Evolutionary conservation across 2,329 filamentous ascomycete genomes (phyloP).

Genomic region (Xylariaceae sp.): DNA sequence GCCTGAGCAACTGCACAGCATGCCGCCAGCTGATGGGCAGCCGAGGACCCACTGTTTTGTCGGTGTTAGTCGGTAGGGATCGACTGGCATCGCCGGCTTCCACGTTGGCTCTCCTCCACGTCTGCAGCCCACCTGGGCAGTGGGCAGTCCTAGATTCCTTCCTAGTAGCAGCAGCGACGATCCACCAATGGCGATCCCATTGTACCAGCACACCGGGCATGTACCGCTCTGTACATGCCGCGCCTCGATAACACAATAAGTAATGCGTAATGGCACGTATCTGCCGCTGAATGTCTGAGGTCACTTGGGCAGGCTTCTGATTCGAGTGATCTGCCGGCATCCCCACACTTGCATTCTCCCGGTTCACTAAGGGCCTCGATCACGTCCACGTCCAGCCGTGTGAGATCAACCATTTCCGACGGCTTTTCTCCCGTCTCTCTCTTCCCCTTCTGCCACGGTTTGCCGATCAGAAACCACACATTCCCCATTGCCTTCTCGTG

Average conservation of each 20-base stretch:
- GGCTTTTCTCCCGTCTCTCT: constrained; percentile 8
- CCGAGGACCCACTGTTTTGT: neutral
- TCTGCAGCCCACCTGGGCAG: too few species aligned
- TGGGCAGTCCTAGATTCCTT: too few species aligned
- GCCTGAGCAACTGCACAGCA: too few species aligned
- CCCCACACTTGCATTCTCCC: constrained; percentile 12
- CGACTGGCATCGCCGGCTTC: too few species aligned
- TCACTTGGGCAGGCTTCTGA: constrained; percentile 13
- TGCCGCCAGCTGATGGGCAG: neutral
- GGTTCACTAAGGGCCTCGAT: constrained; percentile 4
- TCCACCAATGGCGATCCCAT: constrained; percentile 7
- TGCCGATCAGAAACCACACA: neutral
- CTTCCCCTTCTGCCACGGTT: neutral
- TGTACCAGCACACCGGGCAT: neutral
- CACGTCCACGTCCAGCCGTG: constrained; percentile 6
- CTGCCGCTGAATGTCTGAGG: too few species aligned
- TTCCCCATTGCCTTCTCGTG: neutral
- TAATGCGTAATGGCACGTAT: too few species aligned
- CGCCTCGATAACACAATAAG: too few species aligned
- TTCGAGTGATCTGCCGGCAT: constrained; percentile 5
- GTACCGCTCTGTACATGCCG: too few species aligned
- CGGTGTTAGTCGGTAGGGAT: too few species aligned
- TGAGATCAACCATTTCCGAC: constrained; percentile 6
- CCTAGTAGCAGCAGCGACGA: constrained; percentile 9
- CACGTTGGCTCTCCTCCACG: too few species aligned